Percentiles rank a stretch among this genome's conserved stretches.
Evolutionary conservation across 108 stramenopile genomes (phyloP).

Genomic region (Nitzschia sp.): DNA sequence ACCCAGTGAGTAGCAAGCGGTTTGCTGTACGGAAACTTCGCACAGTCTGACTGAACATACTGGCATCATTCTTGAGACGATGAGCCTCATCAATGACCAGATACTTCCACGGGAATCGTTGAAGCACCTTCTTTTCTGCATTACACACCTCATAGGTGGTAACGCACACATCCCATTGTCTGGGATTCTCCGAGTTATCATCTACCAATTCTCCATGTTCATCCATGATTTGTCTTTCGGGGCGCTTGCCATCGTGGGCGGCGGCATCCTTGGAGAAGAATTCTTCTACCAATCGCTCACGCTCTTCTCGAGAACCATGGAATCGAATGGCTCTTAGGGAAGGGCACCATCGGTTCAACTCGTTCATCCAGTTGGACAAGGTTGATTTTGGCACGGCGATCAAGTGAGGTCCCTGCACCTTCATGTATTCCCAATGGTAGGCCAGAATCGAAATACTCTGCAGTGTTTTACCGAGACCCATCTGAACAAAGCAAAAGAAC

Average conservation of each 20-base stretch:
- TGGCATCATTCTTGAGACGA: constrained; percentile 94
- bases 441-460: constrained; percentile 96
- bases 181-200: constrained; percentile 79
- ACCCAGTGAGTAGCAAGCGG: constrained; percentile 93
- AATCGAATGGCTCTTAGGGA: constrained; percentile 84
- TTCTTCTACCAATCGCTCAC: constrained; percentile 70
- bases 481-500: constrained; percentile 23
- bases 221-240: constrained; percentile 60
- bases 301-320: constrained; percentile 89
- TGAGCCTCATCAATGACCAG: constrained; percentile 99
- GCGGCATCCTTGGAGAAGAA: constrained; percentile 81
- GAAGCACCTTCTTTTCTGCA: constrained; percentile 74
- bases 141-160: constrained; percentile 98
- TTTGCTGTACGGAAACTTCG: constrained; percentile 85
- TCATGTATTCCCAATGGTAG: constrained; percentile 73
- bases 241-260: constrained; percentile 73
- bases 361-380: constrained; percentile 98
- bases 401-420: constrained; percentile 89
- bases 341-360: constrained; percentile 95
- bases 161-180: constrained; percentile 92
- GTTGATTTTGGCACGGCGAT: constrained; percentile 98
- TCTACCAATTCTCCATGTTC: constrained; percentile 74
- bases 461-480: constrained; percentile 93
- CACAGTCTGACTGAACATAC: constrained; percentile 89
- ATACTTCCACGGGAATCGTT: constrained; percentile 92